Percentiles rank a stretch among this genome's conserved stretches.
Conservation (phyloP, 306 rosid species). For the peach (Prunus persica) region Prunus_persica_NCBIv2 NC_034010.1:26409001-26409500, state of each 20-base stretch:
- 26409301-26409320: slow-evolving; percentile 70
- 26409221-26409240: slow-evolving; percentile 39
- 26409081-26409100: background rate
- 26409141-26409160: background rate
- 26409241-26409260: slow-evolving; percentile 64
- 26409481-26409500: slow-evolving; percentile 42
- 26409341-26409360: slow-evolving; percentile 59
- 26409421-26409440: slow-evolving; percentile 47
- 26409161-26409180: background rate
- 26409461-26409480: slow-evolving; percentile 19
- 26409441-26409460: slow-evolving; percentile 28
- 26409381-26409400: slow-evolving; percentile 41
- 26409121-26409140: background rate
- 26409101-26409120: slow-evolving; percentile 13
- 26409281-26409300: slow-evolving; percentile 66
- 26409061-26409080: slow-evolving; percentile 5
- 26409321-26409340: slow-evolving; percentile 60
- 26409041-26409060: slow-evolving; percentile 2
- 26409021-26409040: background rate
- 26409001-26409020: background rate
- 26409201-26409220: background rate
- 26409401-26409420: slow-evolving; percentile 63
- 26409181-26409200: background rate
- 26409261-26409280: slow-evolving; percentile 67
- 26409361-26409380: slow-evolving; percentile 52